Percentiles rank a stretch among this genome's conserved stretches.
Conservation (phyloP, 805 yeast species). For the Sungouiozyma intestinalis region DNA sequence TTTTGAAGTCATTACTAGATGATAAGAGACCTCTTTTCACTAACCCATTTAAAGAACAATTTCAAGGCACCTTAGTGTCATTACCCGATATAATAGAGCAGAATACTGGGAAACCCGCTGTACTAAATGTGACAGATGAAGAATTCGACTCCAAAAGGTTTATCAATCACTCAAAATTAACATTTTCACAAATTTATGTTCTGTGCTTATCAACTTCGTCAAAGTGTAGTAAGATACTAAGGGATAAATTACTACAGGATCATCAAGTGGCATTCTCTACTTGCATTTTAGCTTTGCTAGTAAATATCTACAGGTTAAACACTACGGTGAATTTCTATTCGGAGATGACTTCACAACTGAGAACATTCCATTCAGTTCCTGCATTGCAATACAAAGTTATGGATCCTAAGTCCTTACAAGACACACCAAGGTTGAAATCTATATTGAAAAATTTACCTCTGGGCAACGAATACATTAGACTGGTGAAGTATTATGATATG, state of each 20-base stretch:
- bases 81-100: slow-evolving; percentile 27
- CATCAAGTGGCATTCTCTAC: slow-evolving; percentile 57
- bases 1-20: slow-evolving; percentile 52
- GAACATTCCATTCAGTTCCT: slow-evolving; percentile 92
- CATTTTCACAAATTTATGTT: slow-evolving; percentile 77
- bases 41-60: slow-evolving; percentile 42
- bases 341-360: slow-evolving; percentile 85
- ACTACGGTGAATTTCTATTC: slow-evolving; percentile 91
- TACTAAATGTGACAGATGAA: slow-evolving; percentile 21
- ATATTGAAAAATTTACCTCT: slow-evolving; percentile 48
- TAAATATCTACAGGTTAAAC: slow-evolving; percentile 87
- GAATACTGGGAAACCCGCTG: slow-evolving; percentile 21
- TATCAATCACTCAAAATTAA: slow-evolving; percentile 37
- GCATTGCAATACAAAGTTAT: slow-evolving; percentile 49
- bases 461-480: slow-evolving; percentile 20
- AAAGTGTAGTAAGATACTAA: slow-evolving; percentile 72
- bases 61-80: slow-evolving; percentile 25
- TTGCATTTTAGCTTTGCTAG: slow-evolving; percentile 73
- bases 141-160: slow-evolving; percentile 31
- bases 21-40: slow-evolving; percentile 59
- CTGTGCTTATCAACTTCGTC: slow-evolving; percentile 72
- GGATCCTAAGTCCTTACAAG: slow-evolving; percentile 72
- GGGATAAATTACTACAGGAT: slow-evolving; percentile 62
- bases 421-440: slow-evolving; percentile 86
- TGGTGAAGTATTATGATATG: slow-evolving; percentile 67